A percentile compares a stretch with the other conserved stretches of the same genome.
Evolutionary conservation across 208 protist genomes (phyloP).

Genomic region (Acanthamoeba royreba): DNA sequence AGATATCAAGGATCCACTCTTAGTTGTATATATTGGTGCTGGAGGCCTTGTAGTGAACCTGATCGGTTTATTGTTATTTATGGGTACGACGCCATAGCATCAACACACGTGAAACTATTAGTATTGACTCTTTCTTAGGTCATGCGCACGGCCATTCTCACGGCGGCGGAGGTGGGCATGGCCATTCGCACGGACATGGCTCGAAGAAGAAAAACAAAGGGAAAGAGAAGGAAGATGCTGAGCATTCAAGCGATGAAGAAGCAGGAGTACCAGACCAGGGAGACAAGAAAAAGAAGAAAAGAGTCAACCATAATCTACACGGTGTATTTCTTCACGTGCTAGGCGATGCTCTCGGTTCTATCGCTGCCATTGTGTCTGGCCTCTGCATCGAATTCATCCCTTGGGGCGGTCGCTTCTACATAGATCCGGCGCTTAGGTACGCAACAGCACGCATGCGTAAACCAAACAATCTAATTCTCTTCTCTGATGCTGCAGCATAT

Average conservation of each 20-base stretch:
- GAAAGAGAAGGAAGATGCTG: background rate
- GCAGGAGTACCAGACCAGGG: background rate
- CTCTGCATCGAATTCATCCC: slow-evolving; percentile 49
- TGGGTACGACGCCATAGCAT: background rate
- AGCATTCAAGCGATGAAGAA: background rate
- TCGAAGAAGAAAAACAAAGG: slow-evolving; percentile 27
- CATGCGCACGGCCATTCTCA: background rate
- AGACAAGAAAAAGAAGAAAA: background rate
- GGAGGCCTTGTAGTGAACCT: background rate
- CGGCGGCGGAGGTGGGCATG: background rate
- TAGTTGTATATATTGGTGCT: background rate
- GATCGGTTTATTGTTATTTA: background rate
- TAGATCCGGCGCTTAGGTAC: slow-evolving; percentile 64
- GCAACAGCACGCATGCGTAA: background rate
- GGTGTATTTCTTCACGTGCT: slow-evolving; percentile 79
- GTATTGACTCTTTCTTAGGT: background rate
- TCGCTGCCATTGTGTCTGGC: slow-evolving; percentile 71
- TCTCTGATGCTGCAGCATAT: background rate
- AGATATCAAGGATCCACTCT: background rate
- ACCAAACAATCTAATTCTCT: background rate
- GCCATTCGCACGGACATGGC: slow-evolving; percentile 14
- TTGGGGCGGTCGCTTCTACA: slow-evolving; percentile 49
- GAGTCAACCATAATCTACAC: slow-evolving; percentile 61
- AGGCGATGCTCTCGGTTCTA: slow-evolving; percentile 74
- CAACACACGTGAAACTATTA: background rate